These are phyloP conservation scores for Starmerella tilneyi DNA, from an alignment of 805 yeast genomes.

Conservation along the genomic window DNA sequence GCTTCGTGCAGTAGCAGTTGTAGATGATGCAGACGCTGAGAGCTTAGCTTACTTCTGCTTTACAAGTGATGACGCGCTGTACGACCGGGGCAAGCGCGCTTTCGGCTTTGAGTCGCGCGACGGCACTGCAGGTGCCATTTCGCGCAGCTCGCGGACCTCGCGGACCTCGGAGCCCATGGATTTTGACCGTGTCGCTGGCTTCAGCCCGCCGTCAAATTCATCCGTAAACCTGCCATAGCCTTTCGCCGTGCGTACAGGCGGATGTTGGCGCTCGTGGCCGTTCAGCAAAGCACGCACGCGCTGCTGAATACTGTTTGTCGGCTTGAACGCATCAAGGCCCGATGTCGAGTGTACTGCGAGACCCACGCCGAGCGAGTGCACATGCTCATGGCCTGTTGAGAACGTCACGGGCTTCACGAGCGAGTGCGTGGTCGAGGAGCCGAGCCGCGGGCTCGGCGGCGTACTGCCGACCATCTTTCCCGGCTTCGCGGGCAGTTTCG, in stretches of 20 bases:
- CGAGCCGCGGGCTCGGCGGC: constrained; percentile 5
- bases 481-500: neutral
- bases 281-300: constrained; percentile 30
- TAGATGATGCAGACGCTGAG: no score
- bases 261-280: constrained; percentile 32
- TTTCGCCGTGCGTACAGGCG: constrained; percentile 51
- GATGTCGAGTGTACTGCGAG: constrained; percentile 4
- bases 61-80: constrained; percentile 7
- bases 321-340: constrained; percentile 19
- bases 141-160: constrained; percentile 6
- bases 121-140: constrained; percentile 4
- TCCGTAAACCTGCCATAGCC: constrained; percentile 77
- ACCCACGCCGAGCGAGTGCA: neutral
- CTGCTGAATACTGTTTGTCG: constrained; percentile 31
- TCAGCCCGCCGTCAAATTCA: constrained; percentile 5
- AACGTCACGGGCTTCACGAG: constrained; percentile 5
- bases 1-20: no score
- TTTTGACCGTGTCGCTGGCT: constrained; percentile 6
- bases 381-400: constrained; percentile 19
- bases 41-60: constrained; percentile 10
- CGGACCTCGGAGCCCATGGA: constrained; percentile 8
- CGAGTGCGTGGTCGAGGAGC: no score
- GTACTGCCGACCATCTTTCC: neutral
- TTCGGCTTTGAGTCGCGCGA: constrained; percentile 9
- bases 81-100: constrained; percentile 3